Conservation (phyloP, 768 basidiomycete species). For the Xerocomellus chrysenteron region DNA sequence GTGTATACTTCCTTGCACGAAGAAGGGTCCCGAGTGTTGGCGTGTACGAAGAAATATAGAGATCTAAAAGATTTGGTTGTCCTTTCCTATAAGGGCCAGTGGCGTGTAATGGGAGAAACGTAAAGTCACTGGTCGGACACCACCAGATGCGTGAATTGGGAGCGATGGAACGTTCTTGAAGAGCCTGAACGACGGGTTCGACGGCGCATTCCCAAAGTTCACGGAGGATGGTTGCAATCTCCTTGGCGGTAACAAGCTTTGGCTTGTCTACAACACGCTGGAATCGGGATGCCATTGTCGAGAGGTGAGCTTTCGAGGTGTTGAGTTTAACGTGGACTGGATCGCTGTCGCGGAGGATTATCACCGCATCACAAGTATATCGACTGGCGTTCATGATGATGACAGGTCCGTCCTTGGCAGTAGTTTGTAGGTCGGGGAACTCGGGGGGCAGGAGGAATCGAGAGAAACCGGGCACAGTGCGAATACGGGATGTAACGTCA, state of each 20-base stretch:
- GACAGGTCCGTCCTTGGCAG: not conserved
- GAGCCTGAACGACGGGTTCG: not conserved
- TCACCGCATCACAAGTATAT: not conserved
- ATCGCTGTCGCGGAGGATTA: not conserved
- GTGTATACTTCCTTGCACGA: not conserved
- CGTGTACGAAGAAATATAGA: slow-evolving; percentile 25
- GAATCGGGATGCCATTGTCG: not conserved
- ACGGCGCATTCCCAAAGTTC: not conserved
- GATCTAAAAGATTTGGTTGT: not conserved
- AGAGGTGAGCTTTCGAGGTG: not conserved
- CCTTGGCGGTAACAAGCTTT: not conserved
- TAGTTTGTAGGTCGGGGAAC: not conserved
- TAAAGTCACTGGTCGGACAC: not conserved
- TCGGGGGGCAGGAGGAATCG: not conserved
- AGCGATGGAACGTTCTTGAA: not conserved
- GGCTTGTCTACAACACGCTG: not conserved
- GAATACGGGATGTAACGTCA: not conserved
- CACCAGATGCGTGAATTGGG: no score
- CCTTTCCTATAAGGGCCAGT: not conserved
- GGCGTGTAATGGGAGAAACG: not conserved
- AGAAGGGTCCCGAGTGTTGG: slow-evolving; percentile 22
- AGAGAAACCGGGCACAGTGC: not conserved
- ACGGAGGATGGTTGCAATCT: not conserved
- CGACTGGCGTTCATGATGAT: not conserved
- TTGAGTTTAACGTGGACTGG: not conserved